A percentile compares a stretch with the other conserved stretches of the same genome.
These are phyloP conservation scores for Massarina eburnea DNA, from an alignment of 2,329 filamentous ascomycete species.

Conservation along the genomic window DNA sequence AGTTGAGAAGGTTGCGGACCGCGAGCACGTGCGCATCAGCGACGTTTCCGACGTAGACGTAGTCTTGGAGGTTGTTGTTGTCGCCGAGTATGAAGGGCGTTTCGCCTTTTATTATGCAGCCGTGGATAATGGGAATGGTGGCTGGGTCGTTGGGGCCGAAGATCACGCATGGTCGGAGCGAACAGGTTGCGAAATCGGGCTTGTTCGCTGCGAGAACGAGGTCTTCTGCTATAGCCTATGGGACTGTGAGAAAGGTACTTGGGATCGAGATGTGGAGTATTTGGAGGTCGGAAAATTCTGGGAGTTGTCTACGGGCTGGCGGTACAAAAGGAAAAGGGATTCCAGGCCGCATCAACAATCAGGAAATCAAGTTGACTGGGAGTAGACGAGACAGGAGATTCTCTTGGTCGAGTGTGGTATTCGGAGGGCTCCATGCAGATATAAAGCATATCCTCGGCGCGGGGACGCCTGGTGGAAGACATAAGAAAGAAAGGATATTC, in stretches of 20 bases:
- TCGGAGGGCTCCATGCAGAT: too few species aligned
- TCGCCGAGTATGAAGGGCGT: slow-evolving; percentile 79
- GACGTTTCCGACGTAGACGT: slow-evolving; percentile 69
- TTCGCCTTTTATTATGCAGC: slow-evolving; percentile 67
- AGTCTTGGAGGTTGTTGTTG: slow-evolving; percentile 71
- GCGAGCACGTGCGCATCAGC: slow-evolving; percentile 83
- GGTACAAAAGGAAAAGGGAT: not conserved
- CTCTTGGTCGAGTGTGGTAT: too few species aligned
- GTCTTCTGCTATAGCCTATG: slow-evolving; percentile 74
- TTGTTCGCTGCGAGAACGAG: slow-evolving; percentile 76
- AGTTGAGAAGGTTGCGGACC: slow-evolving; percentile 68
- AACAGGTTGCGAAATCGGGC: slow-evolving; percentile 69
- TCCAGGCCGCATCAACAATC: too few species aligned
- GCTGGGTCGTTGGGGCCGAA: slow-evolving; percentile 88
- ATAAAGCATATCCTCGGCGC: too few species aligned
- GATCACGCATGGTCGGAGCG: slow-evolving; percentile 84
- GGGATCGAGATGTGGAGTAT: not conserved
- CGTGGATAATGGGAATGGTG: slow-evolving; percentile 71
- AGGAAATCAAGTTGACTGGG: too few species aligned
- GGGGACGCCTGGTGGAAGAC: too few species aligned
- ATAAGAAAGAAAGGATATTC: not conserved
- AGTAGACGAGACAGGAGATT: too few species aligned
- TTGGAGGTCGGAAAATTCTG: not conserved
- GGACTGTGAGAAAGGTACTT: slow-evolving; percentile 16
- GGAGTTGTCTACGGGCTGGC: too few species aligned